Evolutionary conservation across 352 stramenopile genomes (phyloP).

Genomic region (Pythium volutum): DNA sequence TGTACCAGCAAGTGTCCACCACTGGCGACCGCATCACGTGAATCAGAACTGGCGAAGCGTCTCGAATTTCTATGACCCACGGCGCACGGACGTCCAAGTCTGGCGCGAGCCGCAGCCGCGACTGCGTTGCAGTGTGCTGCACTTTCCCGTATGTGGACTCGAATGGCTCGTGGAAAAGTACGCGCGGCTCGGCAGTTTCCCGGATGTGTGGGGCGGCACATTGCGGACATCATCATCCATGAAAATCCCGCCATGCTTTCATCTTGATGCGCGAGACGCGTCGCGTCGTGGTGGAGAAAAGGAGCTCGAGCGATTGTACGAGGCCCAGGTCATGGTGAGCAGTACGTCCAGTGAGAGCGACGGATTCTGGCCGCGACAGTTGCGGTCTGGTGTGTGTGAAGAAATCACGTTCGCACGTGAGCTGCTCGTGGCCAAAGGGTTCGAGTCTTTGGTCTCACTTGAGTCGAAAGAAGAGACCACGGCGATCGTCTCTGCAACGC

Average conservation of each 20-base stretch:
- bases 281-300: background rate
- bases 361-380: slow-evolving; percentile 25
- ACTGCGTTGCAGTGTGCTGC: slow-evolving; percentile 23
- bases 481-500: background rate
- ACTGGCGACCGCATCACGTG: slow-evolving; percentile 23
- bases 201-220: slow-evolving; percentile 27
- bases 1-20: slow-evolving; percentile 33
- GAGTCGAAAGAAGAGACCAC: background rate
- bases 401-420: slow-evolving; percentile 29
- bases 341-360: background rate
- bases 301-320: slow-evolving; percentile 21
- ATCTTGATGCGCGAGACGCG: slow-evolving; percentile 32
- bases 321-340: slow-evolving; percentile 29
- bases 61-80: slow-evolving; percentile 34
- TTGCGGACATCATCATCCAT: background rate
- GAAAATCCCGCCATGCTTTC: slow-evolving; percentile 38
- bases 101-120: slow-evolving; percentile 7
- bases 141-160: slow-evolving; percentile 38
- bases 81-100: slow-evolving; percentile 11
- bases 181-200: slow-evolving; percentile 28
- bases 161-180: slow-evolving; percentile 47
- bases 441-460: background rate
- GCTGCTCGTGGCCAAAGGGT: slow-evolving; percentile 14
- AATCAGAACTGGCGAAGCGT: slow-evolving; percentile 5
- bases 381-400: slow-evolving; percentile 31